Evolutionary conservation across 2,329 filamentous ascomycete species (phyloP), one percentile per base, ranked within the genome.

Genomic region (Cercospora nicotianae): DNA sequence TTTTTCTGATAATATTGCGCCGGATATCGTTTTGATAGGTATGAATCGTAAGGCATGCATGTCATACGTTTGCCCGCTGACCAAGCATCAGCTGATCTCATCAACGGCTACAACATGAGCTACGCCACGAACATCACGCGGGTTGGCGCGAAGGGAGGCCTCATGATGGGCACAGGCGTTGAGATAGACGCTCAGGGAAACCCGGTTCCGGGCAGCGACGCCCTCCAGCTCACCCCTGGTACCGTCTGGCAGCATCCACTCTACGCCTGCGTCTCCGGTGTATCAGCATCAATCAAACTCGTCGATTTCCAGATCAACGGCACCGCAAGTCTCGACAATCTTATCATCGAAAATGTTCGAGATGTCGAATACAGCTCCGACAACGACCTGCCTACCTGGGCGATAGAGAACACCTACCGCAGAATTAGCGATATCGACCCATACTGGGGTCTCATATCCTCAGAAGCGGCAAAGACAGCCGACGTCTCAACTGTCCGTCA

Each of bases 221-320:
- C 28, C 20, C 53, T 31, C 5, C 57, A 59, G 16, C 18, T 65
- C 16, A 59, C 18, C 5, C 57, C 63, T 16, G 66, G 66, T 3
- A 30, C 16, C 7, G 60, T 20, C 13, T 68, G 66, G 66, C 55
- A 63, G 8, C 66, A 68, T 16, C 66, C 63, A 18, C 5, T 68
- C 28, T 68, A n/a, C 33, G 13, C 66, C 10, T 68, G 66, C 58
- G 45, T 62, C 5, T 65, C 66, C 0, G 57, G 53, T 6, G 33
- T 68, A 5, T 57, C 45, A 13, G 66, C 66, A 9, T 65, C 62
- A 0, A 36, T 68, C 57, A 69, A 70, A 55, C 42, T 26, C 10
- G 63, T 62, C 23, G 48, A 55, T 57, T 70, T 65, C 51, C 66
- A 72, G 18, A 57, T 67, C 39, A 72, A 68, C 64, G 60, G 68